A percentile compares a stretch with the other conserved stretches of the same genome.
Evolutionary conservation across 2,329 filamentous ascomycete genomes (phyloP).

Genomic region (Trichoderma atrobrunneum): DNA sequence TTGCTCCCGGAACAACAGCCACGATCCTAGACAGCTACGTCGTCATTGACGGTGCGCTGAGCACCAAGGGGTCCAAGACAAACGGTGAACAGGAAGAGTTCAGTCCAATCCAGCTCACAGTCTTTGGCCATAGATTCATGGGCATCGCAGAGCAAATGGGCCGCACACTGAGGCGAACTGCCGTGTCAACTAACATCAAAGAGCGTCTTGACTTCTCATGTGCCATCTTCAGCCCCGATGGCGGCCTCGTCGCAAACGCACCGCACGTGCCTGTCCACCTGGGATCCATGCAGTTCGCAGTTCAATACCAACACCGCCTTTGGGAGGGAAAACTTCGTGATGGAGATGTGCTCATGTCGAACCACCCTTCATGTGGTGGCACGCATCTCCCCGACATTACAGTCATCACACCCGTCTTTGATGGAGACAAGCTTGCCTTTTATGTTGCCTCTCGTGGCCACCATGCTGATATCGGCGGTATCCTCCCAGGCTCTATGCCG

Average conservation of each 20-base stretch:
- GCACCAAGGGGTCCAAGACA: not conserved
- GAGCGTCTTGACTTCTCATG: constrained; percentile 80
- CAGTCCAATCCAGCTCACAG: constrained; percentile 66
- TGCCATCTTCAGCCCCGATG: constrained; percentile 72
- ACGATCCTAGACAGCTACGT: constrained; percentile 37
- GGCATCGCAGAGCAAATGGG: constrained; percentile 84
- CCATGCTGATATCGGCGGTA: constrained; percentile 62
- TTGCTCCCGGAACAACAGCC: constrained; percentile 46
- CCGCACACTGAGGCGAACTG: constrained; percentile 73
- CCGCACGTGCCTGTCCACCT: constrained; percentile 75
- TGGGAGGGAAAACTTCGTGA: constrained; percentile 51
- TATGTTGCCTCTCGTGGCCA: constrained; percentile 61
- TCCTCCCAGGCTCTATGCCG: constrained; percentile 79
- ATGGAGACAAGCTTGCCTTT: constrained; percentile 41
- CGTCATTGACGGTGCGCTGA: constrained; percentile 29
- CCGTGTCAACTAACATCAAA: constrained; percentile 75
- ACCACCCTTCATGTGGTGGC: constrained; percentile 36
- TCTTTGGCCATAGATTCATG: constrained; percentile 82
- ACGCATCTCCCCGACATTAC: constrained; percentile 41
- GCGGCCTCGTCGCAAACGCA: constrained; percentile 70
- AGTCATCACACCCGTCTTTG: constrained; percentile 37
- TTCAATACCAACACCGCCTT: constrained; percentile 65
- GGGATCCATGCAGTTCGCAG: constrained; percentile 77
- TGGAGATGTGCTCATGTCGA: constrained; percentile 39
- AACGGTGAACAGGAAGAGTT: constrained; percentile 23